A percentile compares a stretch with the other conserved stretches of the same genome.
Conservation (phyloP, 129 eudicot species). For the Helichrysum umbraculigerum region DNA sequence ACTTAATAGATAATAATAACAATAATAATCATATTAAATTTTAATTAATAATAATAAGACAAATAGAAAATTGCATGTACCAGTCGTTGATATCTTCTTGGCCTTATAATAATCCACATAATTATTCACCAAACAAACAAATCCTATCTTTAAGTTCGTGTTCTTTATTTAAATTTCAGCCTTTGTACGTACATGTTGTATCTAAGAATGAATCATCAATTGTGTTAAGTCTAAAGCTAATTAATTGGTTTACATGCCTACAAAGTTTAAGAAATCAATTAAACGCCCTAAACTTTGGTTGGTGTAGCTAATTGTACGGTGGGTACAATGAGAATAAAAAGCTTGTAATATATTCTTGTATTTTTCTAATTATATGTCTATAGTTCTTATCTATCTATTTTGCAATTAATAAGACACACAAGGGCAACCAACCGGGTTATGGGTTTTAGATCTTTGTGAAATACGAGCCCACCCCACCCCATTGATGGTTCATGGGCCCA, state of each 20-base stretch:
- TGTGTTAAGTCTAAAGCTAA: not conserved
- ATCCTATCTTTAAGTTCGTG: not conserved
- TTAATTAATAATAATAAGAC: too few relatives aligned
- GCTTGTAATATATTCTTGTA: not conserved
- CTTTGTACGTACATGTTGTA: not conserved
- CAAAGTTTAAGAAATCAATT: not conserved
- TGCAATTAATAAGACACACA: not conserved
- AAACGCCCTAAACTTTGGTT: not conserved
- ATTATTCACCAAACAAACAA: too few relatives aligned
- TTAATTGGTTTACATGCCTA: not conserved
- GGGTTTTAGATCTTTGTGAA: slow-evolving; percentile 4
- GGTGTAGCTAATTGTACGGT: not conserved
- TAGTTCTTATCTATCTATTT: not conserved
- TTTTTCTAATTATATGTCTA: not conserved
- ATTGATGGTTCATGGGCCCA: slow-evolving; percentile 25
- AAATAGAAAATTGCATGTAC: too few relatives aligned
- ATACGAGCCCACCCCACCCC: slow-evolving; percentile 1
- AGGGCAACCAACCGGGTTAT: slow-evolving; percentile 20
- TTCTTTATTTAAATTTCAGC: not conserved
- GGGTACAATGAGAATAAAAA: slow-evolving; percentile 3
- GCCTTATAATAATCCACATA: too few relatives aligned
- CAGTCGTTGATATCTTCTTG: too few relatives aligned
- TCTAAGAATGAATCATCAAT: not conserved
- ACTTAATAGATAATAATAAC: too few relatives aligned
- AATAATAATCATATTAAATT: too few relatives aligned